These are phyloP conservation scores for Psophocarpus tetragonolobus DNA, from an alignment of 306 rosid species.

Conservation along the genomic window DNA sequence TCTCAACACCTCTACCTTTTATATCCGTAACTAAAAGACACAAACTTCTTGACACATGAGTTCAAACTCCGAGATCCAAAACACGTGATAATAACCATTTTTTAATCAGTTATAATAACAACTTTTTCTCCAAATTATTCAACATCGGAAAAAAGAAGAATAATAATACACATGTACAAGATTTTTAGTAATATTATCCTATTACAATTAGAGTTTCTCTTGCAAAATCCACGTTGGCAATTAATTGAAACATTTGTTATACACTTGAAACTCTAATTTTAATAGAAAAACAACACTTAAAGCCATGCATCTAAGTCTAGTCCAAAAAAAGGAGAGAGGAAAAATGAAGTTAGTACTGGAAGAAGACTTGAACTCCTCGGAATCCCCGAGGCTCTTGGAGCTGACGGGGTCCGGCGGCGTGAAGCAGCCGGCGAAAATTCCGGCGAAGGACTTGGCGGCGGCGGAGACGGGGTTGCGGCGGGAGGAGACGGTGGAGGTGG, in stretches of 20 bases:
- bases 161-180: no score
- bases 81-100: background rate
- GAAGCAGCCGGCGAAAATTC: conserved; percentile 66
- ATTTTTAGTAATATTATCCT: no score
- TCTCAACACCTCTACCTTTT: conserved; percentile 3
- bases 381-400: conserved; percentile 45
- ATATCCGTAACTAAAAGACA: conserved; percentile 18
- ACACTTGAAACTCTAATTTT: background rate
- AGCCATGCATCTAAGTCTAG: background rate
- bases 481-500: conserved; percentile 23
- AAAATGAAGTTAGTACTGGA: conserved; percentile 44
- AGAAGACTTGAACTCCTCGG: conserved; percentile 54
- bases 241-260: background rate
- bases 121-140: no score
- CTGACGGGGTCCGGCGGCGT: conserved; percentile 62
- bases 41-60: background rate
- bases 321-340: background rate
- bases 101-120: no score
- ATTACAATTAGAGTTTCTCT: no score
- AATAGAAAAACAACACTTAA: background rate
- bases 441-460: conserved; percentile 64
- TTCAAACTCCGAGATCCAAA: conserved; percentile 22
- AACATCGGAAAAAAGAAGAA: no score
- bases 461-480: conserved; percentile 40
- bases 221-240: background rate